These are phyloP conservation scores for Artomyces pyxidatus DNA, from an alignment of 768 basidiomycete genomes.

Conservation along the genomic window DNA sequence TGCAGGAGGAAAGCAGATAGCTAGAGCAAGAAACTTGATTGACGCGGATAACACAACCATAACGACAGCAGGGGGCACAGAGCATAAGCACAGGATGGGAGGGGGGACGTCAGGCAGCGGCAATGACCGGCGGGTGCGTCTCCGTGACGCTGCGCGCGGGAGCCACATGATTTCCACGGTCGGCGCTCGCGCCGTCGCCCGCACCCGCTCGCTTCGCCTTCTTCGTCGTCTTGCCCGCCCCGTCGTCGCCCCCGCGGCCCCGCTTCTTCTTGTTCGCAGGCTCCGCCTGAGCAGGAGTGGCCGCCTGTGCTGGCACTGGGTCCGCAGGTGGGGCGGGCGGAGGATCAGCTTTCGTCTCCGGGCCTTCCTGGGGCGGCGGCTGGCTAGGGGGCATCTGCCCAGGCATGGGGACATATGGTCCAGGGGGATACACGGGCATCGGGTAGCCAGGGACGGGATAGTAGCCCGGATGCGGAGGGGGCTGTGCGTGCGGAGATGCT, in stretches of 20 bases:
- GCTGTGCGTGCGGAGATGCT: constrained; percentile 22
- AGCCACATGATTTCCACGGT: not conserved
- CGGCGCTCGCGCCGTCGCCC: not conserved
- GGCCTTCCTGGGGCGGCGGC: not conserved
- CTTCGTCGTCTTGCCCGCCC: constrained; percentile 22
- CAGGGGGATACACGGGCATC: constrained; percentile 25
- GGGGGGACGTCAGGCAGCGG: constrained; percentile 9
- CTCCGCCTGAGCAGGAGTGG: not conserved
- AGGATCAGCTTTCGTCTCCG: not conserved
- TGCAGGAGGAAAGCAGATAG: not conserved
- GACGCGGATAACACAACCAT: too few relatives aligned
- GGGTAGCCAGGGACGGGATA: constrained; percentile 29
- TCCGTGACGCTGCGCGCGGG: not conserved
- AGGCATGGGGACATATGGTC: constrained; percentile 14
- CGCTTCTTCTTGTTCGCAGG: constrained; percentile 23
- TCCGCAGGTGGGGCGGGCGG: not conserved
- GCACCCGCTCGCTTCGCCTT: constrained; percentile 23
- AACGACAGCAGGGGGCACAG: not conserved
- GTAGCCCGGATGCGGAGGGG: constrained; percentile 24
- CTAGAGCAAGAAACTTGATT: not conserved
- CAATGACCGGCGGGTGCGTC: constrained; percentile 15
- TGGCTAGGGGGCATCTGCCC: constrained; percentile 7
- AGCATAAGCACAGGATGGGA: not conserved
- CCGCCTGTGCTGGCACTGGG: constrained; percentile 13
- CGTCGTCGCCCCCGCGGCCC: constrained; percentile 23